These are phyloP conservation scores for Prunella vulgaris DNA, from an alignment of 257 asterid species.

Conservation along the genomic window DNA sequence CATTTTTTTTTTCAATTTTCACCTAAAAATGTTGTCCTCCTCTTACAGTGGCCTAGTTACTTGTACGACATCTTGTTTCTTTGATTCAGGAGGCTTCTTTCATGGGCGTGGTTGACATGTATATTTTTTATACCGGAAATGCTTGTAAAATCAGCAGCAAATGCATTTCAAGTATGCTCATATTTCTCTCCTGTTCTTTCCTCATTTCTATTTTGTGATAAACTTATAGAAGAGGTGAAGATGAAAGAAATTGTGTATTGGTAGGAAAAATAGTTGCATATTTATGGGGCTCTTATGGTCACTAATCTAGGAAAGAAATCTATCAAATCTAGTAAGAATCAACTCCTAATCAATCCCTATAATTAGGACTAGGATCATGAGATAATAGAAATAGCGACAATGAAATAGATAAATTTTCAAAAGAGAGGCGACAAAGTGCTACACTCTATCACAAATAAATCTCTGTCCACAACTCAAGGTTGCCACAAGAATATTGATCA, in stretches of 20 bases:
- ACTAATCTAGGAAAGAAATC: not conserved
- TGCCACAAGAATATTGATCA: no score
- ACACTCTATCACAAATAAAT: no score
- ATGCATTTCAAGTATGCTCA: constrained; percentile 49
- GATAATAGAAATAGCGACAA: no score
- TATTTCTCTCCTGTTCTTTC: constrained; percentile 12
- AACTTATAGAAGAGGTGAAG: not conserved
- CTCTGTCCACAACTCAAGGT: no score
- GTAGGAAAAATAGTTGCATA: not conserved
- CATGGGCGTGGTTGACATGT: constrained; percentile 99
- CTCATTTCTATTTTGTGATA: no score
- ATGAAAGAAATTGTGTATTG: not conserved
- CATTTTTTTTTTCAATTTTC: no score
- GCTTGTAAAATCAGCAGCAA: constrained; percentile 70
- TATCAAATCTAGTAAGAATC: not conserved
- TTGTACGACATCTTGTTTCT: no score
- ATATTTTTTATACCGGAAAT: constrained; percentile 90
- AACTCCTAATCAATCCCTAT: not conserved
- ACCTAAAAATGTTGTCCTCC: no score
- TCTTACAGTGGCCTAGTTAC: no score
- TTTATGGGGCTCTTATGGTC: not conserved
- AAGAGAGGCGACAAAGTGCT: no score
- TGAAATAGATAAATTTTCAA: no score
- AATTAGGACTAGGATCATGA: no score
- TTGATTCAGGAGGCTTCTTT: constrained; percentile 83